Base-by-base conservation (phyloP, 2,329 filamentous ascomycete genomes). In the Arthrinium phaeospermum region DNA sequence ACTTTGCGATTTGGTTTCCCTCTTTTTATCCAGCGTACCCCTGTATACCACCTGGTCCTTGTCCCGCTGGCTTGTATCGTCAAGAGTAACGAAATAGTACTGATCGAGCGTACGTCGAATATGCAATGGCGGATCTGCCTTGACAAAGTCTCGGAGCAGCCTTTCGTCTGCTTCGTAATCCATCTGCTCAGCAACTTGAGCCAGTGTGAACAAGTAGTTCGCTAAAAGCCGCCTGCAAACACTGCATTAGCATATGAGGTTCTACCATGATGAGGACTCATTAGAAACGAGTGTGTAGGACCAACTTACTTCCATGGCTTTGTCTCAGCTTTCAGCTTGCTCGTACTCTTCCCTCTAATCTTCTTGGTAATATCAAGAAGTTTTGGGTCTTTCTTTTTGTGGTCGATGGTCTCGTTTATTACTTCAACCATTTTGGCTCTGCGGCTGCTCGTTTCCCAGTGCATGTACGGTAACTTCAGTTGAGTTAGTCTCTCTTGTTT, bases 41-140 rank as follows among this genome's bases (percentile, higher is more conserved):
- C 92, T 92, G 79, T 91, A 92, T 7, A 92, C 80, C 87, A 92
- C 91, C 77, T 92, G 90, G 51, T 92, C 90, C 61, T 91, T 89
- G 64, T 92, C 91, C 27, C 90, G 82, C 0, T 89, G 87, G 57
- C 88, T 81, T 0, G 90, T 92, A 46, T 91, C 90, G 14, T 86
- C 82, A 0, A 92, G 81, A 3, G 88, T 89, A 0, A 90, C 90
- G 70, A 92, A 91, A 0, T 88, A 89, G 72, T 87, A 92, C 74
- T 92, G 90, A 72, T 92, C 90, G 4, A 92, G 77, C 0, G 90
- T 91, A 7, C 90, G 84, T 0, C 90, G 86, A 51, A 87, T 87
- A 76, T 92, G 91, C 0, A 92, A 81, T 0, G 90, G 90, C 0
- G 89, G 89, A 53, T 92, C 89, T 49, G 87, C 85, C 0, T 87